phyloP scores from a whole-genome alignment of 768 basidiomycete species.

The Xerocomus spinulosus region DNA sequence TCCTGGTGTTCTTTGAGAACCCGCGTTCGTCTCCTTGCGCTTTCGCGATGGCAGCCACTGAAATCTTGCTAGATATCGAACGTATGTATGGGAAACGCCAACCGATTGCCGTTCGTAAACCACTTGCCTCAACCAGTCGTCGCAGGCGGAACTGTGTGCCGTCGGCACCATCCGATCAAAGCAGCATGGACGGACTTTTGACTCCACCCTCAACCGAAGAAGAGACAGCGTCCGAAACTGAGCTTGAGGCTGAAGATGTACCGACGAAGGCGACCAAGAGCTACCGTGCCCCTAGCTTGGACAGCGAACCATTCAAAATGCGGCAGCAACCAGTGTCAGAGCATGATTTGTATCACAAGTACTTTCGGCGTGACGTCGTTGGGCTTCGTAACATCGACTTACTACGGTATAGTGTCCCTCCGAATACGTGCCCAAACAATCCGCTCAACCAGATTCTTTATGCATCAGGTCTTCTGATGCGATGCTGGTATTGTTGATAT shows the following conservation, averaged over 20 bases:
- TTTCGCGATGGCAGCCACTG: background rate
- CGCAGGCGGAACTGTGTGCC: conserved; percentile 13
- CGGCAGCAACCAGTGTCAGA: conserved; percentile 45
- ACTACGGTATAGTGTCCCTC: conserved; percentile 55
- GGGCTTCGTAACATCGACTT: conserved; percentile 79
- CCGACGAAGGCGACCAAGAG: conserved; percentile 8
- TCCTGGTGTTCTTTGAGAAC: conserved; percentile 94
- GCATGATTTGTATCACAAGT: conserved; percentile 86
- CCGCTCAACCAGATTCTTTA: conserved; percentile 20
- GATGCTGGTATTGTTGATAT: conserved; percentile 69
- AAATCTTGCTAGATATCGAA: conserved; percentile 66
- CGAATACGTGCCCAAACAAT: background rate
- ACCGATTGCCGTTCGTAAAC: conserved; percentile 80
- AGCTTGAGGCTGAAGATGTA: conserved; percentile 55
- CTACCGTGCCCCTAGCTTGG: background rate
- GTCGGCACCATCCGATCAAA: conserved; percentile 14
- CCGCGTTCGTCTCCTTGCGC: conserved; percentile 62
- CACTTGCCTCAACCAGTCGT: conserved; percentile 36
- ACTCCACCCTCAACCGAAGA: conserved; percentile 69
- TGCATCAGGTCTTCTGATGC: conserved; percentile 72
- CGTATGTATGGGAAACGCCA: conserved; percentile 91
- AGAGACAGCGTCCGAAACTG: conserved; percentile 69
- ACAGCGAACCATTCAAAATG: conserved; percentile 6
- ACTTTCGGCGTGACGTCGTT: conserved; percentile 85
- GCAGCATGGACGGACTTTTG: conserved; percentile 33